Percentiles rank a stretch among this genome's conserved stretches.
Conservation (phyloP, 2,329 filamentous ascomycete genomes). For the Claviceps africana region DNA sequence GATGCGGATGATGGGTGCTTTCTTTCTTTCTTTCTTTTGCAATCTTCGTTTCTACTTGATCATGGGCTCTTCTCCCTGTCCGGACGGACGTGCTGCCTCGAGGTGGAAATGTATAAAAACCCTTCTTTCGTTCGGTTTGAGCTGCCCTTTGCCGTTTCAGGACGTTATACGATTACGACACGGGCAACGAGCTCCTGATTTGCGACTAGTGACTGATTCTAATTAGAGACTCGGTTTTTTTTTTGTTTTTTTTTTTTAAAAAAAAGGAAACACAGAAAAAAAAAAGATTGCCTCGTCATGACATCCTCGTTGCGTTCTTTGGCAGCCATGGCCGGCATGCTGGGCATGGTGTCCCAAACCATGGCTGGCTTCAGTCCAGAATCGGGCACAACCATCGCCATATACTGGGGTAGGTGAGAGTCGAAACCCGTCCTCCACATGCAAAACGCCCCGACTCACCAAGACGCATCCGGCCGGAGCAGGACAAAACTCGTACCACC, state of each 20-base stretch:
- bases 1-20: neutral
- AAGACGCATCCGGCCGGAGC: neutral
- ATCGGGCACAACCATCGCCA: conserved; percentile 40
- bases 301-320: neutral
- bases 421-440: too few species aligned
- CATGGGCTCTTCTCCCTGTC: neutral
- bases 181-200: neutral
- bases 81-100: neutral
- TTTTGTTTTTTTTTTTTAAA: too few species aligned
- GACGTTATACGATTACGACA: too few species aligned
- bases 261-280: too few species aligned
- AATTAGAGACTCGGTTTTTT: neutral
- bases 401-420: conserved; percentile 50
- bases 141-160: neutral
- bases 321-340: conserved; percentile 9
- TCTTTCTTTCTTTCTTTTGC: too few species aligned
- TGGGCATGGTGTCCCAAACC: conserved; percentile 16
- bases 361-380: conserved; percentile 30
- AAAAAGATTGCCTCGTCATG: neutral
- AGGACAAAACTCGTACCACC: conserved; percentile 47
- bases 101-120: neutral
- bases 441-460: neutral
- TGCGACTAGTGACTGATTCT: neutral
- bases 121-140: neutral
- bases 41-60: too few species aligned